phyloP scores from a whole-genome alignment of 2,329 filamentous ascomycete genomes.

The Ilyonectria destructans region DNA sequence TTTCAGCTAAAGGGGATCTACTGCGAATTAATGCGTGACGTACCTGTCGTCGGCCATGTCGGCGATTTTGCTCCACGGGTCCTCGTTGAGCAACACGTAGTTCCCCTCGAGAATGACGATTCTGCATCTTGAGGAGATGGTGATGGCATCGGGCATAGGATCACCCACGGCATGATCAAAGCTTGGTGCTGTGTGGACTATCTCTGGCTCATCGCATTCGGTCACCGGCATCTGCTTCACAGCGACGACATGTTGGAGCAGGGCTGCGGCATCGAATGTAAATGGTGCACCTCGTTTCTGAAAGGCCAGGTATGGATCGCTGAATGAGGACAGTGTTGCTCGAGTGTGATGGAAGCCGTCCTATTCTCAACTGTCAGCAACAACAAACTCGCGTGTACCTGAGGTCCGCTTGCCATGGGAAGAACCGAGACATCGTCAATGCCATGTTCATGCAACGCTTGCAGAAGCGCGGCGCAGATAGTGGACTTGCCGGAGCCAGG shows the following conservation, averaged over 20 bases:
- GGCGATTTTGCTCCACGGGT: slow-evolving; percentile 63
- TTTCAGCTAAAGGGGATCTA: neutral
- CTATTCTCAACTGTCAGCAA: slow-evolving; percentile 25
- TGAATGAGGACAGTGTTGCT: slow-evolving; percentile 39
- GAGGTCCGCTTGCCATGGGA: slow-evolving; percentile 44
- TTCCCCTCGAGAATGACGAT: slow-evolving; percentile 69
- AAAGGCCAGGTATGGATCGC: slow-evolving; percentile 46
- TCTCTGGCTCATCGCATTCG: slow-evolving; percentile 32
- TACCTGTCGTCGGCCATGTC: slow-evolving; percentile 62
- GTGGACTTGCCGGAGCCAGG: slow-evolving; percentile 54
- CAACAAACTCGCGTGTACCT: neutral
- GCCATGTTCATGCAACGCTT: slow-evolving; percentile 31
- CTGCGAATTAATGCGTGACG: neutral
- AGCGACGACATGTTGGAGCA: slow-evolving; percentile 43
- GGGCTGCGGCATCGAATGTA: slow-evolving; percentile 50
- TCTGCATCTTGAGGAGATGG: slow-evolving; percentile 57
- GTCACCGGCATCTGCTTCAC: slow-evolving; percentile 47
- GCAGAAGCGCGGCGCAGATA: slow-evolving; percentile 44
- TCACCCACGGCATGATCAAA: slow-evolving; percentile 54
- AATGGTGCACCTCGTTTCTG: slow-evolving; percentile 51
- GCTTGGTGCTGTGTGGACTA: slow-evolving; percentile 54
- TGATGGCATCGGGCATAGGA: slow-evolving; percentile 17
- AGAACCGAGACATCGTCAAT: slow-evolving; percentile 42
- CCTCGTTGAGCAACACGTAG: slow-evolving; percentile 63
- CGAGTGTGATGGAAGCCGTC: slow-evolving; percentile 53